phyloP scores from a whole-genome alignment of 768 basidiomycete species.

The Panaeolus cyanescens region DNA sequence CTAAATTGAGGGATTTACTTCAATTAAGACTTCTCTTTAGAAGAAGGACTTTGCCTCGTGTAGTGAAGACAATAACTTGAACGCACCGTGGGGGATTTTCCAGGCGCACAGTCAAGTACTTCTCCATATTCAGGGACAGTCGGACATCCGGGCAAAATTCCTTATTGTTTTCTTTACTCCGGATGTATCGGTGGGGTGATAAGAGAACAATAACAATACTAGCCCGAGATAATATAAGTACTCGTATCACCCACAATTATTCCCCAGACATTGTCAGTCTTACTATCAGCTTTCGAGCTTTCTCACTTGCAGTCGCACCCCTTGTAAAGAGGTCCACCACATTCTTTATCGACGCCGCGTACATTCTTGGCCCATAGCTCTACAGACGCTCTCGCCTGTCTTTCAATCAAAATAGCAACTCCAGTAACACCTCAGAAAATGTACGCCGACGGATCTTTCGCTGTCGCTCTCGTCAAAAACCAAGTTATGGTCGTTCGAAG shows the following conservation, averaged over 20 bases:
- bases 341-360: not conserved
- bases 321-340: not conserved
- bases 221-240: conserved; percentile 13
- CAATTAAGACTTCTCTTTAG: not conserved
- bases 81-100: not conserved
- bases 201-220: conserved; percentile 17
- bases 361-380: not conserved
- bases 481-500: conserved; percentile 73
- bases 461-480: conserved; percentile 68
- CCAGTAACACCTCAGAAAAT: conserved; percentile 14
- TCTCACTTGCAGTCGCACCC: conserved; percentile 8
- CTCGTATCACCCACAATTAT: not conserved
- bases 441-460: conserved; percentile 61
- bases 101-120: not conserved
- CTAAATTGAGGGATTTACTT: not conserved
- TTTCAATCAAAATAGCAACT: not conserved
- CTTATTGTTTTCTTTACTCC: not conserved
- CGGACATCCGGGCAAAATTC: not conserved
- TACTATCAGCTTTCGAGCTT: not conserved
- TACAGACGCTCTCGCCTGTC: not conserved
- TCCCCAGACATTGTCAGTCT: conserved; percentile 1
- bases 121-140: not conserved
- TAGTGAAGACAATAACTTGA: not conserved
- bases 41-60: not conserved
- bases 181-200: not conserved